Evolutionary conservation across 192 early-diverging fungal genomes (phyloP).

Genomic region (Phycomyces nitens): DNA sequence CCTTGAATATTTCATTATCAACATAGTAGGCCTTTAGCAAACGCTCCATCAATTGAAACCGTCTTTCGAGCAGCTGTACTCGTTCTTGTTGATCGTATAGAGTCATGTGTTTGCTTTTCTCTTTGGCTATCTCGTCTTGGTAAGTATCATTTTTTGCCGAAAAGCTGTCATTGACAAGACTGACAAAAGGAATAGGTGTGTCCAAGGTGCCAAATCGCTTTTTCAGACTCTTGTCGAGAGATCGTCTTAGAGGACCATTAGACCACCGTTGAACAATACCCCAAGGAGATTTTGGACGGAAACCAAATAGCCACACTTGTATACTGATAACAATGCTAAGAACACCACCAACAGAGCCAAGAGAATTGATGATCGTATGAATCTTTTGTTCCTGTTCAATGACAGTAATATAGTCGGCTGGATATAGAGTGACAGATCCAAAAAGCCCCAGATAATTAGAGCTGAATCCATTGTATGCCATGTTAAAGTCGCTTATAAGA

Average conservation of each 20-base stretch:
- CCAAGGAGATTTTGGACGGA: conserved; percentile 20
- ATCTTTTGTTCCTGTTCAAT: no score
- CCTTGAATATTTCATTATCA: conserved; percentile 11
- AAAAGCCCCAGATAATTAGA: no score
- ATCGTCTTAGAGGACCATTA: conserved; percentile 3
- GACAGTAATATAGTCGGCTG: no score
- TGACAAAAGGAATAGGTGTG: conserved; percentile 11
- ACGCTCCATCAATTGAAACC: conserved; percentile 11
- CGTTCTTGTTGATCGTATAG: neutral
- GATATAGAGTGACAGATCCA: no score
- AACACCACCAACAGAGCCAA: conserved; percentile 8
- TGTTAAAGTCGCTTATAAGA: no score
- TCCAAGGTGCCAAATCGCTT: neutral
- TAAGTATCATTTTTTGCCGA: neutral
- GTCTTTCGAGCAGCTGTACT: conserved; percentile 6
- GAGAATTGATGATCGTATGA: no score
- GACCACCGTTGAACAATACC: conserved; percentile 17
- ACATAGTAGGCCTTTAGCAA: conserved; percentile 17
- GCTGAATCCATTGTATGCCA: no score
- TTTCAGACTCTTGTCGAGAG: neutral
- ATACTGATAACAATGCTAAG: conserved; percentile 5
- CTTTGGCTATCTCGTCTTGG: neutral
- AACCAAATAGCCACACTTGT: conserved; percentile 14
- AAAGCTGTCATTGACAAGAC: neutral
- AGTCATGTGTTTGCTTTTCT: neutral